Evolutionary conservation across 2,329 filamentous ascomycete species (phyloP).

Genomic region (Penicillium sp.): DNA sequence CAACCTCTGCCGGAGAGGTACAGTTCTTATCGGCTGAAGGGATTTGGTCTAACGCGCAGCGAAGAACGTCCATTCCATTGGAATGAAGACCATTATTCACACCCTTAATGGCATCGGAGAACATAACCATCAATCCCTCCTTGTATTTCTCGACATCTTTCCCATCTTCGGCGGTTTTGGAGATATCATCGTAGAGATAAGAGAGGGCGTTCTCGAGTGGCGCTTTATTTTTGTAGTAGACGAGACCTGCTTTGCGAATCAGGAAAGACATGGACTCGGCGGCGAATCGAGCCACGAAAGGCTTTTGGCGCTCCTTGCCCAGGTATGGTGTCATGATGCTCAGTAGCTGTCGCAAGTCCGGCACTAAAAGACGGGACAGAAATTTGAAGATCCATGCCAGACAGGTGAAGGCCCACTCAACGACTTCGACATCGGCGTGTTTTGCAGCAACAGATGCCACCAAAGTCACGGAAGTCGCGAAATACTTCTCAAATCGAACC

Average conservation of each 20-base stretch:
- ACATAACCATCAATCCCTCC: slow-evolving; percentile 87
- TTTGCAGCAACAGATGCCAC: slow-evolving; percentile 77
- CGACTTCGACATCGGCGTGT: slow-evolving; percentile 78
- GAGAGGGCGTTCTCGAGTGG: slow-evolving; percentile 70
- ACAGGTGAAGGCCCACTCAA: slow-evolving; percentile 95
- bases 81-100: slow-evolving; percentile 60
- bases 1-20: slow-evolving; percentile 53
- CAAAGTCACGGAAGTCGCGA: slow-evolving; percentile 70
- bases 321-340: slow-evolving; percentile 80
- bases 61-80: slow-evolving; percentile 55
- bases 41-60: slow-evolving; percentile 48
- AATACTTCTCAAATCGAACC: slow-evolving; percentile 83
- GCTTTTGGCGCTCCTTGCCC: slow-evolving; percentile 77
- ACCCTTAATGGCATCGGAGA: slow-evolving; percentile 75
- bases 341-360: slow-evolving; percentile 81
- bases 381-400: slow-evolving; percentile 98
- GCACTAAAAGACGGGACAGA: slow-evolving; percentile 79
- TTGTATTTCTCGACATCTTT: slow-evolving; percentile 63
- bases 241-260: slow-evolving; percentile 79
- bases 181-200: slow-evolving; percentile 70
- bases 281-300: slow-evolving; percentile 86
- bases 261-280: slow-evolving; percentile 95
- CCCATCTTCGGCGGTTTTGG: slow-evolving; percentile 30
- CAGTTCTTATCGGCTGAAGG: slow-evolving; percentile 30
- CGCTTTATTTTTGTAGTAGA: slow-evolving; percentile 69